phyloP scores from a whole-genome alignment of 2,329 filamentous ascomycete species.

The Penicillium sclerotigenum region DNA sequence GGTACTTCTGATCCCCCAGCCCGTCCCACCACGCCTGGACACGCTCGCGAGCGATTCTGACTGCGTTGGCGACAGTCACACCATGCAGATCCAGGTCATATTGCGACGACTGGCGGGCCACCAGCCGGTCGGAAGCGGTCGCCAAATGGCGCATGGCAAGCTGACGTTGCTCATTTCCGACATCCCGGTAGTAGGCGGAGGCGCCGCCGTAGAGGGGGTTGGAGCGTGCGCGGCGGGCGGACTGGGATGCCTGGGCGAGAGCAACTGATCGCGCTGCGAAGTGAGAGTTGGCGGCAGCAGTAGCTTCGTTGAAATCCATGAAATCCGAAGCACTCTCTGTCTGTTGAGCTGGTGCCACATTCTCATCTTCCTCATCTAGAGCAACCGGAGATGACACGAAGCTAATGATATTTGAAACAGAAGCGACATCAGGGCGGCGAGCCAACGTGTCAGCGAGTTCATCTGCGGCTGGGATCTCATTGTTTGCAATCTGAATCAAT shows the following conservation, averaged over 20 bases:
- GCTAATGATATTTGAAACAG: constrained; percentile 42
- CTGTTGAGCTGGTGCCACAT: background rate
- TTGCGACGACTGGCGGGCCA: constrained; percentile 62
- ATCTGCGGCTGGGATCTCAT: constrained; percentile 56
- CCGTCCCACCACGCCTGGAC: constrained; percentile 73
- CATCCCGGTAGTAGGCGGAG: constrained; percentile 70
- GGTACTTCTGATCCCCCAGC: constrained; percentile 63
- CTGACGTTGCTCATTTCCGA: constrained; percentile 63
- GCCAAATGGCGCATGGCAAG: constrained; percentile 58
- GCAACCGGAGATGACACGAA: constrained; percentile 36
- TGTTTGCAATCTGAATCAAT: constrained; percentile 56
- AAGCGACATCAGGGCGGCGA: constrained; percentile 31
- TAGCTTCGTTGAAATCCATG: constrained; percentile 28
- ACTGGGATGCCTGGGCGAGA: constrained; percentile 56
- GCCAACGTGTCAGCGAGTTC: constrained; percentile 58
- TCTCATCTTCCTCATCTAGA: constrained; percentile 23
- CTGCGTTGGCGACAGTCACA: constrained; percentile 74
- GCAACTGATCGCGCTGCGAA: constrained; percentile 49
- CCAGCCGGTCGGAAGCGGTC: constrained; percentile 67
- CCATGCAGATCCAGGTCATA: constrained; percentile 75
- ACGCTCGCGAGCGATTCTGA: constrained; percentile 68
- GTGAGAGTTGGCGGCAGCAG: constrained; percentile 44
- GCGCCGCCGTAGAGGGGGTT: constrained; percentile 71
- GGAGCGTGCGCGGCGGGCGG: constrained; percentile 62
- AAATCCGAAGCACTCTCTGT: constrained; percentile 3